A percentile compares a stretch with the other conserved stretches of the same genome.
Conservation (phyloP, 495 filamentous ascomycete genomes). For the Penicillium alfredii region DNA sequence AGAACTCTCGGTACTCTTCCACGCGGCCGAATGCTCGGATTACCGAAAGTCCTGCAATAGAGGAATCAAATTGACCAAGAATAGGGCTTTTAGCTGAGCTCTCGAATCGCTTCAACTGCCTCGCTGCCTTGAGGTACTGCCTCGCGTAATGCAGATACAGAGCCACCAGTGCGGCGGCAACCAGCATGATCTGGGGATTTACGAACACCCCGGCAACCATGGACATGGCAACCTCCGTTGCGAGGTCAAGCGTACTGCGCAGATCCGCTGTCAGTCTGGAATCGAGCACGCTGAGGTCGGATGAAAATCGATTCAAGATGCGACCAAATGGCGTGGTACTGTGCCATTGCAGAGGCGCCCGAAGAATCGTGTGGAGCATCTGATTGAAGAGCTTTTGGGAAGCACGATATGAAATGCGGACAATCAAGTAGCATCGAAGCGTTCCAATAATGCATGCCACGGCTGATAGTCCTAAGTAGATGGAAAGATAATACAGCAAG, state of each 20-base stretch:
- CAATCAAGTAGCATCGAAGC: too few relatives aligned
- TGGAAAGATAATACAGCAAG: too few relatives aligned
- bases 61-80: slow-evolving; percentile 63
- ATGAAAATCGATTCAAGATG: slow-evolving; percentile 47
- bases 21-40: slow-evolving; percentile 63
- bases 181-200: slow-evolving; percentile 74
- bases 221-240: slow-evolving; percentile 62
- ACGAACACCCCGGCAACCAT: slow-evolving; percentile 69
- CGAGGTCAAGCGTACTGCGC: too few relatives aligned
- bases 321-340: slow-evolving; percentile 45
- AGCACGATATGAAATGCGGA: slow-evolving; percentile 42
- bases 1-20: slow-evolving; percentile 52
- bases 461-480: too few relatives aligned
- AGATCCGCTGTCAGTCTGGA: slow-evolving; percentile 32
- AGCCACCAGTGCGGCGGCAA: slow-evolving; percentile 63
- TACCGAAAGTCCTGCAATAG: slow-evolving; percentile 58
- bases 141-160: slow-evolving; percentile 64
- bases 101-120: slow-evolving; percentile 68
- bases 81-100: slow-evolving; percentile 62
- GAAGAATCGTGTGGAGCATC: slow-evolving; percentile 39
- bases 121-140: slow-evolving; percentile 74
- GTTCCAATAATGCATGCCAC: too few relatives aligned
- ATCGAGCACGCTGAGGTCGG: slow-evolving; percentile 43
- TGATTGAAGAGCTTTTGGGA: slow-evolving; percentile 40
- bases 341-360: slow-evolving; percentile 45